phyloP scores from a whole-genome alignment of 2,329 filamentous ascomycete genomes.

The Laburnicola sp. region DNA sequence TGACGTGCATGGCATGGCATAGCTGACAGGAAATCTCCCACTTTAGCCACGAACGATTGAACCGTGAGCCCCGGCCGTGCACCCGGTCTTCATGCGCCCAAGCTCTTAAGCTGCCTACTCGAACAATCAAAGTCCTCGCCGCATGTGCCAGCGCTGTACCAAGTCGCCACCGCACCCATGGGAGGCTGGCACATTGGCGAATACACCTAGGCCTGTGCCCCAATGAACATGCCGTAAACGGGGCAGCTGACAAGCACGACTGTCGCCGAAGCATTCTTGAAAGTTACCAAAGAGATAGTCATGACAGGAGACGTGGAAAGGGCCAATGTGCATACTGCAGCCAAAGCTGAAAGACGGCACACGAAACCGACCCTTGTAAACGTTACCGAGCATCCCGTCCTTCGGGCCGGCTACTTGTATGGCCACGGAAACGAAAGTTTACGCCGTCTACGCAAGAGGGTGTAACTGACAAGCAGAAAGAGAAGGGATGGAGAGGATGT shows the following conservation, averaged over 20 bases:
- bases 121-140: constrained; percentile 4
- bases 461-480: neutral
- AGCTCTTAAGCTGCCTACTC: constrained; percentile 13
- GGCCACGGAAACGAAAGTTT: too few relatives aligned
- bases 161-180: constrained; percentile 1
- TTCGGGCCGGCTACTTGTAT: constrained; percentile 19
- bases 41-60: constrained; percentile 22
- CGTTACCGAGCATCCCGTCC: constrained; percentile 13
- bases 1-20: constrained; percentile 5
- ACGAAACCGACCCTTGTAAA: constrained; percentile 16
- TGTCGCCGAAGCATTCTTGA: neutral
- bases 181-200: neutral
- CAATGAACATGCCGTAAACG: neutral
- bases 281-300: neutral
- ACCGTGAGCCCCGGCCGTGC: constrained; percentile 10
- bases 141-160: neutral
- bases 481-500: neutral
- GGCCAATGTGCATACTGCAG: constrained; percentile 1
- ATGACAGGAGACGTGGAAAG: neutral
- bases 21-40: constrained; percentile 1
- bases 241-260: neutral
- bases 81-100: constrained; percentile 6
- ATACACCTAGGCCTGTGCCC: neutral
- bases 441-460: too few relatives aligned
- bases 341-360: constrained; percentile 17